Percentiles rank a stretch among this genome's conserved stretches.
These are phyloP conservation scores for Panaeolus papilionaceus DNA, from an alignment of 768 basidiomycete genomes.

Conservation along the genomic window DNA sequence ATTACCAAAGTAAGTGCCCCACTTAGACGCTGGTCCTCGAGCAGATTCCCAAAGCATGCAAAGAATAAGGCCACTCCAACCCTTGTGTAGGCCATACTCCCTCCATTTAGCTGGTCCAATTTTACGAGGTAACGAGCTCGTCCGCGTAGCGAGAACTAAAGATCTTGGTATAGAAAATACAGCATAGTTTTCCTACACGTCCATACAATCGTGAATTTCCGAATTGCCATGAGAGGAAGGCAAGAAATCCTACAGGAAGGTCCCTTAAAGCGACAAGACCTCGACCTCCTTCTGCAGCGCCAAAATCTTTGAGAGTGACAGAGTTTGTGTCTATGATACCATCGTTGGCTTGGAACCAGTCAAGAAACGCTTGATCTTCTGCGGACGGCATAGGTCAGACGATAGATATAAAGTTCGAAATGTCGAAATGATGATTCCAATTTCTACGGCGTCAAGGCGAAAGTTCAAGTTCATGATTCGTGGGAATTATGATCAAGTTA, in stretches of 20 bases:
- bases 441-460: too few relatives aligned
- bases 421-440: too few relatives aligned
- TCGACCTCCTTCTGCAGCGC: conserved; percentile 63
- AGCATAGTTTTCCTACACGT: conserved; percentile 68
- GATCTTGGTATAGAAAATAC: conserved; percentile 85
- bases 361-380: conserved; percentile 41
- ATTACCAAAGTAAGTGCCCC: conserved; percentile 76
- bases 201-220: conserved; percentile 15
- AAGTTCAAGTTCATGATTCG: neutral
- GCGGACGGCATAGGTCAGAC: conserved; percentile 25
- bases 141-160: conserved; percentile 80
- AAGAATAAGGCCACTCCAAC: conserved; percentile 90
- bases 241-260: conserved; percentile 59
- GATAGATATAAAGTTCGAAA: neutral
- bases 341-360: conserved; percentile 64
- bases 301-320: conserved; percentile 54
- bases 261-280: conserved; percentile 78
- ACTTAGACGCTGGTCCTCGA: conserved; percentile 63
- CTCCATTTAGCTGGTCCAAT: conserved; percentile 75
- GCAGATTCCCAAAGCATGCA: conserved; percentile 96
- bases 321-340: conserved; percentile 54
- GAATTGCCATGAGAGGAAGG: neutral
- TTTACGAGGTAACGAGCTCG: conserved; percentile 65
- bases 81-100: conserved; percentile 58
- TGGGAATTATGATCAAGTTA: neutral